Evolutionary conservation across 768 basidiomycete genomes (phyloP).

Genomic region (Boletus reticuloceps): DNA sequence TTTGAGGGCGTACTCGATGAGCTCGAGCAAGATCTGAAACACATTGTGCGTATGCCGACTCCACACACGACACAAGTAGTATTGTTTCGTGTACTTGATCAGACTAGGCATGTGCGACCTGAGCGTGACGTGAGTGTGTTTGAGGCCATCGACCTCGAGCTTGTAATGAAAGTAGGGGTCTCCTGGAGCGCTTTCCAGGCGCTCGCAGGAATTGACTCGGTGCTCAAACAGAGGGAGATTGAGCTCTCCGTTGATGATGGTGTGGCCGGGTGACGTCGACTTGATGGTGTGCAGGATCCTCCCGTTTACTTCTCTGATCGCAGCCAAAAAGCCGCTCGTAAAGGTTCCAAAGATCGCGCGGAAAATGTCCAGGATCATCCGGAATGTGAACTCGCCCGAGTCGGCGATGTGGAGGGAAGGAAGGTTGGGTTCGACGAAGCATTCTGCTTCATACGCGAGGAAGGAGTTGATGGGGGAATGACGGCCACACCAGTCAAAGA

Average conservation of each 20-base stretch:
- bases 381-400: slow-evolving; percentile 5
- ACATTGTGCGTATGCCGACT: slow-evolving; percentile 9
- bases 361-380: slow-evolving; percentile 14
- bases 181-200: not conserved
- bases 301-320: not conserved
- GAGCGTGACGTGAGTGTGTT: slow-evolving; percentile 4
- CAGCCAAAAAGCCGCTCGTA: not conserved
- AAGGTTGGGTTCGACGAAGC: slow-evolving; percentile 12
- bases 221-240: slow-evolving; percentile 24
- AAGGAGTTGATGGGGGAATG: slow-evolving; percentile 21
- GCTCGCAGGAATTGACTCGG: slow-evolving; percentile 10
- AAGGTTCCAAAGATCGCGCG: slow-evolving; percentile 4
- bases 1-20: slow-evolving; percentile 12
- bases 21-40: slow-evolving; percentile 16
- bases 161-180: slow-evolving; percentile 5
- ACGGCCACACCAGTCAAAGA: slow-evolving; percentile 27
- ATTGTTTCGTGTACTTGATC: slow-evolving; percentile 1
- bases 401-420: slow-evolving; percentile 2
- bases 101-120: not conserved
- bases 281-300: slow-evolving; percentile 4
- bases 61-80: slow-evolving; percentile 25
- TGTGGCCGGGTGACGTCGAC: slow-evolving; percentile 16
- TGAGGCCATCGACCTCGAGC: slow-evolving; percentile 12
- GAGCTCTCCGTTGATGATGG: slow-evolving; percentile 23
- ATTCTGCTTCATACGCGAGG: slow-evolving; percentile 17